A percentile compares a stretch with the other conserved stretches of the same genome.
These are phyloP conservation scores for Boletus semigastroideus DNA, from an alignment of 1,284 basidiomycete genomes.

Conservation along the genomic window DNA sequence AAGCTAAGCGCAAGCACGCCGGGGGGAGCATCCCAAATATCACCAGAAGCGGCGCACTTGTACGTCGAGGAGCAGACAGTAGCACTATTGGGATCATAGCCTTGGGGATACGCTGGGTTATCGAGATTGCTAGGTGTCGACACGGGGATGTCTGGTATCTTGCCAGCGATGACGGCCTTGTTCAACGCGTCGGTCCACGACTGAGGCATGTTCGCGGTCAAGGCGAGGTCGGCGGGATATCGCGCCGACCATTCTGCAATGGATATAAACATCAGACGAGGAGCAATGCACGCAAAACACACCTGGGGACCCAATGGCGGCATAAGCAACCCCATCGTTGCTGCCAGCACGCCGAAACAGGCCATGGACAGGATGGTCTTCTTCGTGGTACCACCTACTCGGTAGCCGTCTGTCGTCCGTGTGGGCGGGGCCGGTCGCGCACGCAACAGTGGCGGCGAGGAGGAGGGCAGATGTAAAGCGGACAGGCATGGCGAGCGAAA, in stretches of 20 bases:
- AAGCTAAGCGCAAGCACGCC: slow-evolving; percentile 62
- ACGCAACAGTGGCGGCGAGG: slow-evolving; percentile 36
- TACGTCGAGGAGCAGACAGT: slow-evolving; percentile 66
- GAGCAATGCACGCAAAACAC: slow-evolving; percentile 18
- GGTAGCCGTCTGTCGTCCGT: slow-evolving; percentile 36
- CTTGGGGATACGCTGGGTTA: slow-evolving; percentile 57
- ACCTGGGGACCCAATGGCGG: slow-evolving; percentile 61
- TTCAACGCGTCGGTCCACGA: slow-evolving; percentile 70
- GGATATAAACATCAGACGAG: neutral
- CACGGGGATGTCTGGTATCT: slow-evolving; percentile 68
- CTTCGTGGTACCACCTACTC: slow-evolving; percentile 54
- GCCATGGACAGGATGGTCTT: slow-evolving; percentile 54
- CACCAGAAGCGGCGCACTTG: slow-evolving; percentile 57
- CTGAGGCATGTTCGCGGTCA: slow-evolving; percentile 49
- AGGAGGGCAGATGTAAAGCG: slow-evolving; percentile 37
- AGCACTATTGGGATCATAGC: slow-evolving; percentile 49
- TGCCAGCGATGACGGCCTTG: slow-evolving; percentile 62
- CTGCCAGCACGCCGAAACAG: slow-evolving; percentile 54
- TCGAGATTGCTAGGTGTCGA: slow-evolving; percentile 41
- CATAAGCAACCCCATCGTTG: slow-evolving; percentile 46
- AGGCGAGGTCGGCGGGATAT: slow-evolving; percentile 48
- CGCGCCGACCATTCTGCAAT: slow-evolving; percentile 55
- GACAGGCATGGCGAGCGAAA: slow-evolving; percentile 25
- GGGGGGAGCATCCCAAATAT: slow-evolving; percentile 71
- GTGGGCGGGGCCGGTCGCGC: slow-evolving; percentile 29